phyloP scores from a whole-genome alignment of 352 stramenopile species.

The Pythium rhizo-oryzae region DNA sequence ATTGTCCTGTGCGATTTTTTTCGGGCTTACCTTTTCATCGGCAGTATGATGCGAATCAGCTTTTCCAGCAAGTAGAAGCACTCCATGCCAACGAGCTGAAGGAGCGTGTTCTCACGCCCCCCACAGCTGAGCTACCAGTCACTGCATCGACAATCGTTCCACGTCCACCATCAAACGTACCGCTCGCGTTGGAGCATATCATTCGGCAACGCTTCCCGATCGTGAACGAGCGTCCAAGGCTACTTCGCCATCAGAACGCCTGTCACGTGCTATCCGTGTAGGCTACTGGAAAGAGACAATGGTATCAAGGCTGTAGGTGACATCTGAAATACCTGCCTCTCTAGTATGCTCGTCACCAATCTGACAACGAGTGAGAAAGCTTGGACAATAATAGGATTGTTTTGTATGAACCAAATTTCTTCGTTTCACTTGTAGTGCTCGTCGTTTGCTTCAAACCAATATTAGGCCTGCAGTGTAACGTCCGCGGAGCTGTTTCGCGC shows the following conservation, averaged over 20 bases:
- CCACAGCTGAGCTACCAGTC: neutral
- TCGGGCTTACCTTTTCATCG: no score
- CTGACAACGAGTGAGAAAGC: neutral
- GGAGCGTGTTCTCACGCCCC: neutral
- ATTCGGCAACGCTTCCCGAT: conserved; percentile 20
- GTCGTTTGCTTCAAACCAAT: neutral
- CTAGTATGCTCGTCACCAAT: neutral
- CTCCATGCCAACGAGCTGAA: conserved; percentile 14
- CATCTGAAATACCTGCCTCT: neutral
- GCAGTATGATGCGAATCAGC: conserved; percentile 34
- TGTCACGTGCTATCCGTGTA: conserved; percentile 26
- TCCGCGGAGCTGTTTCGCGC: neutral
- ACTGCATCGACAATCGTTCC: neutral
- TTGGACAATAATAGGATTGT: neutral
- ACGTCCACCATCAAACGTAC: conserved; percentile 18
- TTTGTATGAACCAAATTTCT: neutral
- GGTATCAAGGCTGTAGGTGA: neutral
- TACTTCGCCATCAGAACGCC: conserved; percentile 32
- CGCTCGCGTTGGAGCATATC: conserved; percentile 24
- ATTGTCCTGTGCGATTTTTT: no score
- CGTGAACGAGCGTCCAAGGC: conserved; percentile 14
- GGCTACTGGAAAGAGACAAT: neutral
- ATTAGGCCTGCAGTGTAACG: conserved; percentile 7
- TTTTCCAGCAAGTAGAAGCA: conserved; percentile 31
- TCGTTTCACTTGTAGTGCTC: neutral